These are phyloP conservation scores for Vairimorpha necatrix DNA, from an alignment of 371 early-diverging fungal genomes.

Conservation along the genomic window DNA sequence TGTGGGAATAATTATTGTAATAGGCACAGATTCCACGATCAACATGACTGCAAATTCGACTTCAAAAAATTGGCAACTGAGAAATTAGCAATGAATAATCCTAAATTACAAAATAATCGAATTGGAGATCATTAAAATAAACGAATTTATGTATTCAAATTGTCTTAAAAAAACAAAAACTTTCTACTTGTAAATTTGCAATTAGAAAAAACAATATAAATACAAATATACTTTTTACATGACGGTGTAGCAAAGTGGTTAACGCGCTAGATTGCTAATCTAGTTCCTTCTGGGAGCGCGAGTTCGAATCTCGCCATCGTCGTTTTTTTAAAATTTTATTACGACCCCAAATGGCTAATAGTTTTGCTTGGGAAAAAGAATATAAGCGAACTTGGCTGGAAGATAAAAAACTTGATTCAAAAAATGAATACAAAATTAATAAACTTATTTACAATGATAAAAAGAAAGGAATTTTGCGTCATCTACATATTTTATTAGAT, in stretches of 20 bases:
- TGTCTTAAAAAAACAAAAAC: background rate
- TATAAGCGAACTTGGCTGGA: constrained; percentile 59
- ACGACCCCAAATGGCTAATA: constrained; percentile 30
- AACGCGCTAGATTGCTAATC: constrained; percentile 76
- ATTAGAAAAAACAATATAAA: no score
- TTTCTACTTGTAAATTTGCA: background rate
- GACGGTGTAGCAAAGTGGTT: constrained; percentile 74
- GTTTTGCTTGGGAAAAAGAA: constrained; percentile 59
- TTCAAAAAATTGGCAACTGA: constrained; percentile 51
- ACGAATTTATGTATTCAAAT: background rate
- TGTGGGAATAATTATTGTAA: constrained; percentile 62
- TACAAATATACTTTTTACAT: no score
- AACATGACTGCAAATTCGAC: constrained; percentile 65
- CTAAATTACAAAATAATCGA: constrained; percentile 56
- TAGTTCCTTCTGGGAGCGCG: constrained; percentile 71
- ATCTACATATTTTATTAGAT: constrained; percentile 51
- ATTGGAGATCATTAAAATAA: constrained; percentile 29
- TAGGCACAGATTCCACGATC: constrained; percentile 63
- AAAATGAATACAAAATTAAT: constrained; percentile 13
- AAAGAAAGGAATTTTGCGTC: constrained; percentile 41
- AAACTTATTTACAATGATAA: constrained; percentile 19
- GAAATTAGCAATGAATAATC: constrained; percentile 61
- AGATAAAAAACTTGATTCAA: background rate
- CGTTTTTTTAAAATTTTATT: constrained; percentile 60
- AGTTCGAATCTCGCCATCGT: constrained; percentile 74